A percentile compares a stretch with the other conserved stretches of the same genome.
phyloP scores from a whole-genome alignment of 768 basidiomycete genomes.

The Pisolithus sp. region DNA sequence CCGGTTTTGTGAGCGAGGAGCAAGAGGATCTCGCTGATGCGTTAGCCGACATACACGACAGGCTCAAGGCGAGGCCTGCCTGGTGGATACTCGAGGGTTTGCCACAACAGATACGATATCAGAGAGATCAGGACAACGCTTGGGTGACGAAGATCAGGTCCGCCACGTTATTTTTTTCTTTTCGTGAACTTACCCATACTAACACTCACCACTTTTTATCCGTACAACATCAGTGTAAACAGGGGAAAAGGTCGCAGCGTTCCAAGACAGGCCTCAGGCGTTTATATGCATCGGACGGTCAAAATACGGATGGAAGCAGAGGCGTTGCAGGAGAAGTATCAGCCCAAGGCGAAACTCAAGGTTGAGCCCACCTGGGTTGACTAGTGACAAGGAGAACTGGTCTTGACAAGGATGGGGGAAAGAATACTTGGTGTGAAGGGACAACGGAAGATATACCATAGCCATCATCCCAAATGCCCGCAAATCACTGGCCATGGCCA shows the following conservation, averaged over 20 bases:
- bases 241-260: conserved; percentile 37
- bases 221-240: conserved; percentile 23
- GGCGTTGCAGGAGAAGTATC: conserved; percentile 30
- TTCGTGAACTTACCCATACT: background rate
- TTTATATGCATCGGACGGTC: conserved; percentile 44
- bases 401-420: too few species aligned
- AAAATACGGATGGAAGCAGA: conserved; percentile 46
- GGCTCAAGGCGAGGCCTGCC: conserved; percentile 33
- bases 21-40: conserved; percentile 56
- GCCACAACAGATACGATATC: conserved; percentile 1
- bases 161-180: background rate
- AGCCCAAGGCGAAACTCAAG: conserved; percentile 34
- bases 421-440: too few species aligned
- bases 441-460: too few species aligned
- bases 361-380: conserved; percentile 34
- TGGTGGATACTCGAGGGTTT: conserved; percentile 7
- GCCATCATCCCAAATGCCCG: too few species aligned
- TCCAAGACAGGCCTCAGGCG: conserved; percentile 32
- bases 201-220: background rate
- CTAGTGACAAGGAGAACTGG: background rate
- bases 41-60: conserved; percentile 45
- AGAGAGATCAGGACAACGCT: background rate
- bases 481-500: too few species aligned
- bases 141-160: conserved; percentile 17
- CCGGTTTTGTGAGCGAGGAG: conserved; percentile 40